These are phyloP conservation scores for Arctium lappa DNA, from an alignment of 129 eudicot genomes.

Conservation along the genomic window DNA sequence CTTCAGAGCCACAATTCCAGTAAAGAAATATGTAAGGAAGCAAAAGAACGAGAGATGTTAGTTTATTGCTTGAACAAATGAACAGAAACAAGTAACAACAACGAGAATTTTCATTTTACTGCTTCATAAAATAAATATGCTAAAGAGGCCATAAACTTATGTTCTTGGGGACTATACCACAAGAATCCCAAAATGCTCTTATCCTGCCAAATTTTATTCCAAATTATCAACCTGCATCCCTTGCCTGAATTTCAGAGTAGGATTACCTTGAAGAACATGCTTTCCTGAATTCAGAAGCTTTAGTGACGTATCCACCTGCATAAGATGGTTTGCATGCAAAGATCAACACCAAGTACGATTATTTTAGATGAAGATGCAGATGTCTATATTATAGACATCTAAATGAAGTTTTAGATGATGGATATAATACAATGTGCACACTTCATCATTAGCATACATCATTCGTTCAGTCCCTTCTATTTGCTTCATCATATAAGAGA, in stretches of 20 bases:
- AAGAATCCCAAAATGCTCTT: background rate
- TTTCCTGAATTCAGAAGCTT: slow-evolving; percentile 69
- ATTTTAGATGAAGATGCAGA: too few relatives aligned
- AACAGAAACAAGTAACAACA: background rate
- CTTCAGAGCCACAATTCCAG: slow-evolving; percentile 48
- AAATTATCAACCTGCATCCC: background rate
- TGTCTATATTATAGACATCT: background rate
- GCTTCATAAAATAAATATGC: background rate
- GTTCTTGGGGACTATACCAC: background rate
- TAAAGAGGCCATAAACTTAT: background rate
- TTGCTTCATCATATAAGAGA: background rate
- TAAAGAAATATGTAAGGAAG: slow-evolving; percentile 39
- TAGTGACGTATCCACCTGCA: slow-evolving; percentile 64
- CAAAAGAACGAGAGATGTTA: slow-evolving; percentile 34
- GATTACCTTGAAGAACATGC: slow-evolving; percentile 38
- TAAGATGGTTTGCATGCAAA: slow-evolving; percentile 5
- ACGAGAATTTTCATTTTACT: background rate
- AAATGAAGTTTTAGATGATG: background rate
- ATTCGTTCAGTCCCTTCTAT: background rate
- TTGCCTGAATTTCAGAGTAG: background rate
- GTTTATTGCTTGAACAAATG: slow-evolving; percentile 18
- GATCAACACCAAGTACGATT: background rate
- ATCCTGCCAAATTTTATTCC: background rate
- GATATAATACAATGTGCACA: background rate
- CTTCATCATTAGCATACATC: background rate